Conservation (phyloP, 352 stramenopile genomes). For the Globisporangium nunn region DNA sequence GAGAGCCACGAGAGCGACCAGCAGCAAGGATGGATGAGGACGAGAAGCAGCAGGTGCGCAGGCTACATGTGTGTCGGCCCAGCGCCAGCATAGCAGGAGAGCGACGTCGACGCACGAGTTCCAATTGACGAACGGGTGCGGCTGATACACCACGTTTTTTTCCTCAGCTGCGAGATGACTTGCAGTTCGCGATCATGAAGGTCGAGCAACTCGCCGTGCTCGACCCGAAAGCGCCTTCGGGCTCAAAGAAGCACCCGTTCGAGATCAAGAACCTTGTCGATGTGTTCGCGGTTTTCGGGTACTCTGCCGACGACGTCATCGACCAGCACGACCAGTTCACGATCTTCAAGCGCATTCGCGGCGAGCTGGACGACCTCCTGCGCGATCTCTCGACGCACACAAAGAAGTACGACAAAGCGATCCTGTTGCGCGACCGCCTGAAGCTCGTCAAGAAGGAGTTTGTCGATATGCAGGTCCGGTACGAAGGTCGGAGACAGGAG, state of each 20-base stretch:
- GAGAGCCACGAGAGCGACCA: background rate
- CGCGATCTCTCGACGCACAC: conserved; percentile 40
- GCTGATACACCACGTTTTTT: background rate
- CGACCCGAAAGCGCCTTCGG: conserved; percentile 27
- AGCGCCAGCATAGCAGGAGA: too few relatives aligned
- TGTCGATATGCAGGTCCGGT: conserved; percentile 52
- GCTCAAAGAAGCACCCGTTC: conserved; percentile 41
- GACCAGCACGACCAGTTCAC: conserved; percentile 66
- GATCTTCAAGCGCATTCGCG: conserved; percentile 56
- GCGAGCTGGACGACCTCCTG: conserved; percentile 52
- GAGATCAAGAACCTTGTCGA: conserved; percentile 63
- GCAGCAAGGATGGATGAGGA: conserved; percentile 39
- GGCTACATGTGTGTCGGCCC: conserved; percentile 1
- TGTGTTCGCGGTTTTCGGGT: conserved; percentile 67
- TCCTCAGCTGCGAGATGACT: conserved; percentile 50
- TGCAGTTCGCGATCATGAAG: conserved; percentile 72
- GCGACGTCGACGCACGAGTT: too few relatives aligned
- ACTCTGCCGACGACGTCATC: conserved; percentile 49
- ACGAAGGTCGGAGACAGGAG: conserved; percentile 44
- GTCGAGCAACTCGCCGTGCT: conserved; percentile 40
- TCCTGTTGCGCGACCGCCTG: conserved; percentile 57
- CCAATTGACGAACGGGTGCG: too few relatives aligned
- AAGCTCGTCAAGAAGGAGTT: conserved; percentile 61
- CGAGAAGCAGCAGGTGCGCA: conserved; percentile 46
- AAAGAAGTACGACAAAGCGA: conserved; percentile 68